Evolutionary conservation across 768 basidiomycete genomes (phyloP), one percentile per base, ranked within the genome.

Genomic region (Hebeloma cylindrosporum): DNA sequence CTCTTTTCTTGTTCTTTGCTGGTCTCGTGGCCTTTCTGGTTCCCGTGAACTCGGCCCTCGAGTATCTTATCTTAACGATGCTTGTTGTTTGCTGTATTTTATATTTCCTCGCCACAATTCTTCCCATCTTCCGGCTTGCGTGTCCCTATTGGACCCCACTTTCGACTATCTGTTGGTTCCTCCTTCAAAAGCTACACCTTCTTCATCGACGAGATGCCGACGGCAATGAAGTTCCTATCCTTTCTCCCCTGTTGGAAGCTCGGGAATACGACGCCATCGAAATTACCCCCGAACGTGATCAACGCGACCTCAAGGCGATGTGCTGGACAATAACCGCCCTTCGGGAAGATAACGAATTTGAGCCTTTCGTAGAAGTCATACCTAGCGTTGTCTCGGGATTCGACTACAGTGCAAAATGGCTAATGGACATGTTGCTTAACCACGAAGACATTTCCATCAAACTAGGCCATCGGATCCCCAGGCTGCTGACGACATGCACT

Each of bases 1-100:
- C 75, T 3, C 60, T 78, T 13, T 66, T 77, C 18, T 62, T 78
- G 5, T 79, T 79, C 58, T 70, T 82, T 54, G 66, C 71, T 28
- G 72, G 74, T 30, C 62, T 80, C 20, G 59, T 76, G 21, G 61
- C 67, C 16, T 75, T 79, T 54, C 58, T 77, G 23, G 59, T 56
- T 43, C 60, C 69, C 8, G 53, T 75, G 10, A 71, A 70, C 51
- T 9, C 50, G 9, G 50, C 40, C 14, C 59, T 73, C 40, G 60
- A 61, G 29, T 61, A 62, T 44, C 50, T 71, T 14, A 59, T 65
- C 11, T 41, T 67, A 11, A 60, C 49, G 7, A 50, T 69, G 34
- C 53, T 69, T 4, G 32, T 64, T 13, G 35, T 57, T 20, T 68
- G 64, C 37, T 53, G 53, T 31, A 40, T 48, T 13, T 45, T 69